phyloP scores from a whole-genome alignment of 148 eudicot genomes.

The Camellia granthamiana region DNA sequence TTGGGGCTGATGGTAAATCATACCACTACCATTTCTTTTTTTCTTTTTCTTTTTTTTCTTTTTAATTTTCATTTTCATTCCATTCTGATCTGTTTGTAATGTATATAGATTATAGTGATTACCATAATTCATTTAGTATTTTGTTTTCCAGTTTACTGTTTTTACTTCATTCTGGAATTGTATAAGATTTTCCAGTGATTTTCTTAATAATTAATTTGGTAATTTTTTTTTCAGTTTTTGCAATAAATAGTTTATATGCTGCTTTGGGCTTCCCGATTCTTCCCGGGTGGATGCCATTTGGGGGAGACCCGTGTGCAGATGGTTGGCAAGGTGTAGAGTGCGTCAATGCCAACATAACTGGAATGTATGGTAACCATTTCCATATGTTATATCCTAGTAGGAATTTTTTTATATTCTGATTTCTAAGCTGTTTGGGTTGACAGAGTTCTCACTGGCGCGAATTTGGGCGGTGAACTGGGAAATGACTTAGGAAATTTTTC shows the following conservation, averaged over 20 bases:
- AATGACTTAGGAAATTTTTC: slow-evolving; percentile 52
- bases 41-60: no score
- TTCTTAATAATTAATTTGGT: slow-evolving; percentile 14
- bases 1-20: slow-evolving; percentile 62
- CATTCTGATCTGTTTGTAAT: background rate
- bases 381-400: background rate
- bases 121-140: background rate
- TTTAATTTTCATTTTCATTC: background rate
- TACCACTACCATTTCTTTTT: background rate
- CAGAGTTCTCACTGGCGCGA: slow-evolving; percentile 57
- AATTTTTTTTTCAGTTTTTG: slow-evolving; percentile 50
- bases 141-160: background rate
- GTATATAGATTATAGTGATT: background rate
- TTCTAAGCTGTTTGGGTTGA: slow-evolving; percentile 21
- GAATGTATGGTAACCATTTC: slow-evolving; percentile 47
- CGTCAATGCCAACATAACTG: slow-evolving; percentile 76
- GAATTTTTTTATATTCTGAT: background rate
- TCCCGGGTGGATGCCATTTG: slow-evolving; percentile 74
- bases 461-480: slow-evolving; percentile 79
- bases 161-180: background rate
- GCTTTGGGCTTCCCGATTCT: slow-evolving; percentile 74
- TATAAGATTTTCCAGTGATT: background rate
- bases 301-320: slow-evolving; percentile 88
- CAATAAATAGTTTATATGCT: slow-evolving; percentile 74
- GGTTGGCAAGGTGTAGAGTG: slow-evolving; percentile 97